Evolutionary conservation across 2,329 filamentous ascomycete genomes (phyloP), one percentile per base, ranked within the genome.

Genomic region (Fusarium fujikuroi): DNA sequence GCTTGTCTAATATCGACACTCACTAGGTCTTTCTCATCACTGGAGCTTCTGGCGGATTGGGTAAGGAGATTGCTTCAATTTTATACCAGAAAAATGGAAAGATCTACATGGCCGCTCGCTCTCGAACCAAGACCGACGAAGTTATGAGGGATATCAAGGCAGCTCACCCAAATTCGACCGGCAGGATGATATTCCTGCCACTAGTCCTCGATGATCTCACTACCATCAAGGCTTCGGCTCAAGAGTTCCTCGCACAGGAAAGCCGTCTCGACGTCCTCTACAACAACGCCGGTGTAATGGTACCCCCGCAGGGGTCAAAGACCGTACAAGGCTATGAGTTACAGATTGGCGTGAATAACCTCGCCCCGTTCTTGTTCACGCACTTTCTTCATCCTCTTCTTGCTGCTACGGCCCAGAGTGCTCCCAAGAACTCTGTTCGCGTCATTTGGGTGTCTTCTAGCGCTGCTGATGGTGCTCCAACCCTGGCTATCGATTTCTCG

Each of bases 61-160:
- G 88, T 9, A 83, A 84, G 30, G 86, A 88, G 64, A 80, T 90
- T 5, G 80, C 80, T 40, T 83, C 82, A 34, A 85, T 90, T 6
- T 81, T 91, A 9, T 90, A 90, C 75, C 76, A 80, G 8, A 83
- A 82, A 21, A 86, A 88, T 60, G 87, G 81, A 21, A 87, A 80
- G 7, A 83, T 90, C 30, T 90, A 89, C 72, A 75, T 89, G 39
- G 86, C 86, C 7, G 84, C 83, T 1, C 85, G 87, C 25, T 83
- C 80, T 2, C 71, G 79, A 25, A 72, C 78, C 6, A 86, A 85
- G 66, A 85, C 81, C n/a, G 75, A 78, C 1, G 58, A 76, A 0
- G 84, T 85, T 18, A 85, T 89, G 32, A 73, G 77, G 5, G 68
- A 77, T 18, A 85, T 89, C 67, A 77, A 82, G 40, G 60, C 76